phyloP scores from a whole-genome alignment of 371 early-diverging fungal species.

The Chytridium lagenaria region DNA sequence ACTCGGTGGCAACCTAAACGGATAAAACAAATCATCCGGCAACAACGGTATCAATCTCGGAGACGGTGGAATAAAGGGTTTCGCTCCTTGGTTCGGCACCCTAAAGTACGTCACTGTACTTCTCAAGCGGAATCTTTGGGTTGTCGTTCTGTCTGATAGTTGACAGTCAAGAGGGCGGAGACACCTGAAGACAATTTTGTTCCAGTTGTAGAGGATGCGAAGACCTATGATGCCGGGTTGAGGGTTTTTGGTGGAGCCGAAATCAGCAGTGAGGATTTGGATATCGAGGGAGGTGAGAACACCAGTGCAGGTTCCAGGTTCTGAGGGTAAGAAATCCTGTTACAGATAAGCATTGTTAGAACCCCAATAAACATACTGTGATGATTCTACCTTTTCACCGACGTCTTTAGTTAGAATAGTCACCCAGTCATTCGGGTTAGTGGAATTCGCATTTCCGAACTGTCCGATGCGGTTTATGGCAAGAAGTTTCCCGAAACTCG shows the following conservation, averaged over 20 bases:
- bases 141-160: background rate
- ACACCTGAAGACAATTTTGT: slow-evolving; percentile 36
- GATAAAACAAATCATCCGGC: slow-evolving; percentile 48
- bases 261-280: slow-evolving; percentile 36
- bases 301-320: slow-evolving; percentile 37
- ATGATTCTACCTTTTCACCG: slow-evolving; percentile 25
- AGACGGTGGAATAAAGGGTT: slow-evolving; percentile 41
- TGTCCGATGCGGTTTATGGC: slow-evolving; percentile 37
- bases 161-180: slow-evolving; percentile 29
- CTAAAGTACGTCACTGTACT: slow-evolving; percentile 38
- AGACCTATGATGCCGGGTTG: slow-evolving; percentile 44
- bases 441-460: slow-evolving; percentile 46
- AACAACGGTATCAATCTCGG: slow-evolving; percentile 43
- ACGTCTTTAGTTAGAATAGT: slow-evolving; percentile 17
- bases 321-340: slow-evolving; percentile 21
- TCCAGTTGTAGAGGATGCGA: slow-evolving; percentile 30
- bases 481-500: slow-evolving; percentile 10
- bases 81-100: slow-evolving; percentile 23
- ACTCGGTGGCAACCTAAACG: slow-evolving; percentile 35
- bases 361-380: too few species aligned
- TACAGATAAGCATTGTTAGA: background rate
- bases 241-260: slow-evolving; percentile 38
- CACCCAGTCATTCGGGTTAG: slow-evolving; percentile 42
- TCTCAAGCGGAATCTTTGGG: slow-evolving; percentile 36
- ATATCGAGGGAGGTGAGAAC: slow-evolving; percentile 45